Base-by-base conservation (phyloP, 225 moss, liverwort and hornwort species). In the Bryoerythrophyllum caledonicum region DNA sequence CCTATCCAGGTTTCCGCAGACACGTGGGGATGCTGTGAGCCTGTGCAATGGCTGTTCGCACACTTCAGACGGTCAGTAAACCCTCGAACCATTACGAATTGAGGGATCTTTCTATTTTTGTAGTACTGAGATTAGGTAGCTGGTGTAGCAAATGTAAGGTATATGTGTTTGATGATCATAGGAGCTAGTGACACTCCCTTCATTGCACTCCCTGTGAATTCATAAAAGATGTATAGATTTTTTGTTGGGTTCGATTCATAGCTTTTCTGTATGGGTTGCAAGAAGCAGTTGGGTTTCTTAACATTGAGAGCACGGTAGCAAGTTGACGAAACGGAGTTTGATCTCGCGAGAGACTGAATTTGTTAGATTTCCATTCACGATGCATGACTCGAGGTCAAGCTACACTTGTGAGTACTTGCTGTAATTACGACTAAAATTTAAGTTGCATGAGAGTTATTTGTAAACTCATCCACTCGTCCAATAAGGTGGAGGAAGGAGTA, bases 11-110 rank as follows among this genome's bases (percentile, higher is more conserved):
- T 56, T 49, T 56, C 80, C 26, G 69, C 80, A 35, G 75, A 75
- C 25, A 35, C 63, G n/a, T 70, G 78, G 67, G 80, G 88, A 70
- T 88, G 88, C 51, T 88, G 88, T 85, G 88, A 85, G 56, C 88
- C 80, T 70, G 70, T 88, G 80, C 80, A 78, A 60, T 86, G 82
- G 82, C 58, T 86, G 60, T 38, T 83, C 63, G 77, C 41, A 63
- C 67, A 43, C 32, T 78, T 81, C 38, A 43, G 63, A 20, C 74
- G 53, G 70, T 52, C 54, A 74, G 46, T 74, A 24, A 73, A 19
- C 60, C 51, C 72, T 74, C 62, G 41, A 67, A 16, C 82, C 5
- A 51, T 86, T 27, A 67, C 28, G 65, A 63, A 83, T 77, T 86
- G 77, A 86, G 71, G 11, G 49, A 57, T 4, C 63, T 71, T 21